These are phyloP conservation scores for Tricholoma saponaceum DNA, from an alignment of 768 basidiomycete species.

Conservation along the genomic window DNA sequence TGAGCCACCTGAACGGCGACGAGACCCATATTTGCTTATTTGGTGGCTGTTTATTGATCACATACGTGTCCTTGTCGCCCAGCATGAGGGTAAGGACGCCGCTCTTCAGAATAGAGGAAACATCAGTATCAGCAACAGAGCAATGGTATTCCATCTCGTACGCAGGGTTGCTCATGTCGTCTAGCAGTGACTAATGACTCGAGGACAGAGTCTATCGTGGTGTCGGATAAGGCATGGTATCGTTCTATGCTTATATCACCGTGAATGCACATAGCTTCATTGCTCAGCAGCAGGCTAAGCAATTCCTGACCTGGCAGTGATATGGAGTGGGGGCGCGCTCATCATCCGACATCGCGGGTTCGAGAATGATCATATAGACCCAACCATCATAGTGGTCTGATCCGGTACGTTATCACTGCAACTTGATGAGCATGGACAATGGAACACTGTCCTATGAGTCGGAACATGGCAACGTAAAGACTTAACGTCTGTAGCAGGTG, in stretches of 20 bases:
- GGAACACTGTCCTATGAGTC: too few species aligned
- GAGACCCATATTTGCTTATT: conserved; percentile 98
- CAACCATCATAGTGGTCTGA: too few species aligned
- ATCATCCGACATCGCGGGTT: conserved; percentile 25
- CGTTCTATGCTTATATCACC: conserved; percentile 34
- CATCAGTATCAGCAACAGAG: background rate
- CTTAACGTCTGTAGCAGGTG: too few species aligned
- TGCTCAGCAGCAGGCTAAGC: too few species aligned
- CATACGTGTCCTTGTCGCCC: conserved; percentile 80
- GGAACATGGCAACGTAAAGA: background rate
- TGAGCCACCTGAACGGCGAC: conserved; percentile 70
- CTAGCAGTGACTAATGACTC: conserved; percentile 65
- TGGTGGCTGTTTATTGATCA: conserved; percentile 95
- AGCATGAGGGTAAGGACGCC: conserved; percentile 84
- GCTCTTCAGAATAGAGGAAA: conserved; percentile 43
- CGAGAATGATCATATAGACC: background rate
- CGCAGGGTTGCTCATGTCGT: conserved; percentile 44
- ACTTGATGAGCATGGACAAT: too few species aligned
- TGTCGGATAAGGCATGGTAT: conserved; percentile 70
- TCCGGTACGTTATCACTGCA: too few species aligned
- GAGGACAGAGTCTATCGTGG: conserved; percentile 71
- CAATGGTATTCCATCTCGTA: conserved; percentile 78
- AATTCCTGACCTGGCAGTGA: conserved; percentile 46
- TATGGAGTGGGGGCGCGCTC: conserved; percentile 56
- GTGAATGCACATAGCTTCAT: too few species aligned